Evolutionary conservation across 352 stramenopile genomes (phyloP), one percentile per base, ranked within the genome.

Genomic region (Phytophthora ramorum): DNA sequence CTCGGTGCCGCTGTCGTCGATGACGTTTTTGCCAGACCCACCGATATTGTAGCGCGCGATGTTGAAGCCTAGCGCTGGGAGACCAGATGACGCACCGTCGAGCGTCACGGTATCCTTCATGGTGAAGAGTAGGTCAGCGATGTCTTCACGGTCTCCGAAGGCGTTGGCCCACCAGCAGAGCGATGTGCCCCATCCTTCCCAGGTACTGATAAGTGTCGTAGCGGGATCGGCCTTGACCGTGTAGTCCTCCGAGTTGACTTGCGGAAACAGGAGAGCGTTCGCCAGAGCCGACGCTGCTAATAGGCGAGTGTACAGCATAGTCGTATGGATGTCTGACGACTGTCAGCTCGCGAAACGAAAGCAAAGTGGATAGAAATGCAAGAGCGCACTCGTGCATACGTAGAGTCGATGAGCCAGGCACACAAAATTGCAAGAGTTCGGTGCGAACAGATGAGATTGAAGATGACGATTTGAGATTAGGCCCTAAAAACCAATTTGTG

Each of bases 21-120:
- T 74, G 8, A 75, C 69, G 46, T 85, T 76, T 32, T 49, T 75
- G 17, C 69, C 59, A 16, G 78, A 79, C 3, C 78, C 81, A 37
- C 81, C 81, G 19, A 90, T 63, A 53, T 90, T 90, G 69, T 90
- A 90, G 30, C 79, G 78, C 9, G 63, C 78, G n/a, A 90, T 83
- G 63, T 82, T 90, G 40, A 90, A 66, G 7, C 75, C 77, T 2
- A 90, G 54, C 0, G 59, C 75, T 1, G 81, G 81, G 4, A 90
- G 32, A 7, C 45, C 64, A 1, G 62, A 66, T 14, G 56, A 24
- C 24, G 50, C 55, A n/a, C 63, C 52, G 1, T 60, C 40, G 35
- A 88, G 37, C 0, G 54, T 68, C 13, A 90, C 76, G 2, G 67
- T 63, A 8, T 64, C 60, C 17, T 82, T 80, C 26, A 62, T 65